Base-by-base conservation (phyloP, 1,284 basidiomycete species). In the Puccinia novopanici region DNA sequence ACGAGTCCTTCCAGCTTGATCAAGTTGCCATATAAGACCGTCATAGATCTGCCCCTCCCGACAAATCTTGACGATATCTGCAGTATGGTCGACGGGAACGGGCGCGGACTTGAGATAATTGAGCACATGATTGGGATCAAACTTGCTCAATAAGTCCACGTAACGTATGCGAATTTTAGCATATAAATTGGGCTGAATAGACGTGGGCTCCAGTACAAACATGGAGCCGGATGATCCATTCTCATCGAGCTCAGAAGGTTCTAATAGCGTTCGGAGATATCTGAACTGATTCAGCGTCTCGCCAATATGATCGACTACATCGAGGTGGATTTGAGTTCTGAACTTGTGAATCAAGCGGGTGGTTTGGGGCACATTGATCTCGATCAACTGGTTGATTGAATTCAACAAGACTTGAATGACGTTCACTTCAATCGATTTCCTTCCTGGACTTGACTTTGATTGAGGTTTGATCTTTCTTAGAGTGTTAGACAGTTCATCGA, bases 11-110 rank as follows among this genome's bases (percentile, higher is more conserved):
- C 91, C 92, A 34, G 87, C 87, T 82, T 89, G 89, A 84, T 94
- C 90, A 71, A 92, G 86, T 0, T 91, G 89, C 95, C 95, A 98
- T 2, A 98, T 87, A 30, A 92, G 90, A 2, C 91, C 93, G 81
- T 94, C 91, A 83, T 89, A 92, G 8, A 91, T 90, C 50, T 88
- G 87, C 40, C 88, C 88, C 8, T 88, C 86, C 85, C 95, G 92
- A 83, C 92, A 95, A 4, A 90, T 89, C 10, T 87, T 86, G 0
- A 90, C 86, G 5, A 92, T 88, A 13, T 89, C 87, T 0, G 87
- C 83, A 84, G 91, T 89, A 80, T 93, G 90, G 76, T 94, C 87
- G 80, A 88, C 88, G 12, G 88, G 87, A 0, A 85, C 65, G 0
- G 90, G 89, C 61, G 92, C 87, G 65, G 87, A 87, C 83, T 90